phyloP scores from a whole-genome alignment of 768 basidiomycete genomes.

The Ramaria rubella region DNA sequence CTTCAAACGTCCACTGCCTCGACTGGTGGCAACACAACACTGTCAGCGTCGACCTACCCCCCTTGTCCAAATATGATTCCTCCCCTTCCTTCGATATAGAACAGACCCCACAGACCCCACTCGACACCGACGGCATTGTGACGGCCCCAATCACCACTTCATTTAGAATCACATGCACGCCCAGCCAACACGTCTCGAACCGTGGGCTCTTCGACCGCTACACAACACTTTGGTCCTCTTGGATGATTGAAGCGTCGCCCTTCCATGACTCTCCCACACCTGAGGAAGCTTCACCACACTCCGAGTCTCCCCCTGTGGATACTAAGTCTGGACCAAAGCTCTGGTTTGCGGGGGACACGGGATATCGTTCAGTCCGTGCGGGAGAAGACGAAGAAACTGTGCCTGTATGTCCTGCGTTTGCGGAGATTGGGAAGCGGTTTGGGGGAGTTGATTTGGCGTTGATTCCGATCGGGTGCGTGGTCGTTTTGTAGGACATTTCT shows the following conservation, averaged over 20 bases:
- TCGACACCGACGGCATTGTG: conserved; percentile 26
- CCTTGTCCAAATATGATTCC: too few relatives aligned
- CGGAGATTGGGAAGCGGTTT: conserved; percentile 56
- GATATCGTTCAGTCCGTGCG: conserved; percentile 42
- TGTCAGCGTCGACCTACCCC: too few relatives aligned
- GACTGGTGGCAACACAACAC: conserved; percentile 58
- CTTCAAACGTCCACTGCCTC: conserved; percentile 40
- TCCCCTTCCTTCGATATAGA: too few relatives aligned
- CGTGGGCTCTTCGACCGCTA: conserved; percentile 37
- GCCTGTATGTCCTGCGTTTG: conserved; percentile 65
- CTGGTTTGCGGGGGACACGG: conserved; percentile 69
- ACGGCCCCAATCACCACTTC: conserved; percentile 15
- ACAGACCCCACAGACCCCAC: too few relatives aligned
- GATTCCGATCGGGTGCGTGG: conserved; percentile 45
- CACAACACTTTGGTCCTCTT: conserved; percentile 58
- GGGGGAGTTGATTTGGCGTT: conserved; percentile 63
- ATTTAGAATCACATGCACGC: conserved; percentile 51
- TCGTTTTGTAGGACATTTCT: not conserved
- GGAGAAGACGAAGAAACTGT: conserved; percentile 44
- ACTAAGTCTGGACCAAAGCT: conserved; percentile 27
- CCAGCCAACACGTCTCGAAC: conserved; percentile 58
- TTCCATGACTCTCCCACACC: too few relatives aligned
- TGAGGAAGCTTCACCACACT: too few relatives aligned
- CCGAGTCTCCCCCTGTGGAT: not conserved
- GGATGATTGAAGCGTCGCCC: conserved; percentile 41